These are phyloP conservation scores for Yamadazyma epiphylla DNA, from an alignment of 1,139 yeast genomes.

Conservation along the genomic window DNA sequence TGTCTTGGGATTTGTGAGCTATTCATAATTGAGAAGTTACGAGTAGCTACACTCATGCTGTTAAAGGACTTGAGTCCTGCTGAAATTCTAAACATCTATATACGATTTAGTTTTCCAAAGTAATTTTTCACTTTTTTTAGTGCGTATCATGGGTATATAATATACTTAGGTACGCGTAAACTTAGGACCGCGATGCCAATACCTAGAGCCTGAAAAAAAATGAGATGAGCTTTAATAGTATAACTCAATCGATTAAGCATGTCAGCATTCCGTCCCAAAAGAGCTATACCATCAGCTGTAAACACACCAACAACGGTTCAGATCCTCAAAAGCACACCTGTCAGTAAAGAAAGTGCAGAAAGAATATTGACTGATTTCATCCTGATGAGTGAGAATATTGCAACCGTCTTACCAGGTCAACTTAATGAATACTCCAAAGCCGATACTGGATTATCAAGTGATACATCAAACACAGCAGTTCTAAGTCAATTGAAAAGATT, in stretches of 20 bases:
- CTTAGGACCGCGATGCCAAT: not conserved
- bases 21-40: not conserved
- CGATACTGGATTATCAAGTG: constrained; percentile 19
- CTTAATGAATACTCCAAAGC: constrained; percentile 8
- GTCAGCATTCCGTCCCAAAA: constrained; percentile 33
- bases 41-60: not conserved
- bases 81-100: not conserved
- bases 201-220: not conserved
- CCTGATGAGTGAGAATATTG: constrained; percentile 29
- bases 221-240: constrained; percentile 1
- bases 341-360: constrained; percentile 43
- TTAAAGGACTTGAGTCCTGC: not conserved
- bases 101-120: not conserved
- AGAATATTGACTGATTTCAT: constrained; percentile 44
- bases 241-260: too few species aligned
- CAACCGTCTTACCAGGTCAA: constrained; percentile 16
- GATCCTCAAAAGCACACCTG: constrained; percentile 21
- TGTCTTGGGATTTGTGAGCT: not conserved
- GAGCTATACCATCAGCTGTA: constrained; percentile 41
- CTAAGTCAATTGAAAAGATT: constrained; percentile 62
- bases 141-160: not conserved
- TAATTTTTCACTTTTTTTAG: not conserved
- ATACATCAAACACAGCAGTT: constrained; percentile 28
- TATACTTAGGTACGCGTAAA: not conserved
- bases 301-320: constrained; percentile 49